Evolutionary conservation across 108 stramenopile genomes (phyloP), one percentile per base, ranked within the genome.

Genomic region (Cyclotella choctawhatcheeana): DNA sequence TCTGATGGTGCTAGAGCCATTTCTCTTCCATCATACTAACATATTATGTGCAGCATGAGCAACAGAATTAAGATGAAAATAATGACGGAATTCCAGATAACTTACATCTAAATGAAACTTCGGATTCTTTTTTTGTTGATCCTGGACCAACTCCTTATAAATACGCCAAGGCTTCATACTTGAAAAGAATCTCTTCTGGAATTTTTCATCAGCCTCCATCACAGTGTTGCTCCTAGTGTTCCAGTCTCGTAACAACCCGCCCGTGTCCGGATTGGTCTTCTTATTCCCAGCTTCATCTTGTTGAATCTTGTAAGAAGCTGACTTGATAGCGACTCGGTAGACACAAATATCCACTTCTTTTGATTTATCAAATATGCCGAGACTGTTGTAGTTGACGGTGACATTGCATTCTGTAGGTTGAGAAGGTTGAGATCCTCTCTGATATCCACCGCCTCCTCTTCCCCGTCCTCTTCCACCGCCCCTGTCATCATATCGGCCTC

Each of bases 361-460:
- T 8, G 37, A 40, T 5, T 37, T 53, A 21, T 69, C 67, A 37
- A 58, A n/a, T 3, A 69, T 31, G 17, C 29, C 25, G 3, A 69
- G 54, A 21, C 13, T 37, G 27, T 43, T 25, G 37, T 56, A 35
- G 37, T 69, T 69, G 20, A 54, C 33, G 1, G 5, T n/a, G 17
- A 69, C 67, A 13, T 40, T 27, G 22, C 21, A 43, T 44, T 69
- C 67, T 12, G 67, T 69, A 34, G 67, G 67, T 7, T 55, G 35
- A 48, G 4, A n/a, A 8, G 47, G 4, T 0, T 53, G 67, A 7
- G 17, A 17, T 1, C 54, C 54, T n/a, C 67, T 32, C 30, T 45
- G 12, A 35, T 45, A 33, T 13, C 60, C 60, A 30, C 63, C 44
- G 37, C 37, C 37, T 40, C 37, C 37, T 6, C 37, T 12, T 12